Percentiles rank a stretch among this genome's conserved stretches.
Evolutionary conservation across 805 yeast species (phyloP).

Genomic region (Ogataea zsoltii): DNA sequence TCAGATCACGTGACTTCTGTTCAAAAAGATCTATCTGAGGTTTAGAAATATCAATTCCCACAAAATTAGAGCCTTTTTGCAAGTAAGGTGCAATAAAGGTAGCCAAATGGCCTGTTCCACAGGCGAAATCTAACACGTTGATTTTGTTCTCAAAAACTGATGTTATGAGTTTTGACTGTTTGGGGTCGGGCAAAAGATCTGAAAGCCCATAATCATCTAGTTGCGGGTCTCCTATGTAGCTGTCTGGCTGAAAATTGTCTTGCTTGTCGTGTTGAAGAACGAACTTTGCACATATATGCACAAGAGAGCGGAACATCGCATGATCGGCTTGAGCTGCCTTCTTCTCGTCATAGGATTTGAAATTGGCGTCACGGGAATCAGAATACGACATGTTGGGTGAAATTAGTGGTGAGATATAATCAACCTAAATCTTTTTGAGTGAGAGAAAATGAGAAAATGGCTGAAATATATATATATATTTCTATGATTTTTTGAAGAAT

Average conservation of each 20-base stretch:
- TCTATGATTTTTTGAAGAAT: too few species aligned
- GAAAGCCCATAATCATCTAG: conserved; percentile 5
- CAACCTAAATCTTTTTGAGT: too few species aligned
- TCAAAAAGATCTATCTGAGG: conserved; percentile 17
- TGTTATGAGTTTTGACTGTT: not conserved
- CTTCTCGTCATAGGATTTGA: conserved; percentile 7
- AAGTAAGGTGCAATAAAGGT: conserved; percentile 35
- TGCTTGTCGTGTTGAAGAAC: conserved; percentile 11
- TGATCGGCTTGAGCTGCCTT: conserved; percentile 12
- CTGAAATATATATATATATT: too few species aligned
- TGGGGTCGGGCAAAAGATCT: conserved; percentile 3
- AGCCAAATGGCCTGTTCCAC: conserved; percentile 43
- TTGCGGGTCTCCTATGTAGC: conserved; percentile 4
- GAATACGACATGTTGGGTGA: conserved; percentile 12
- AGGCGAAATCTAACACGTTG: conserved; percentile 41
- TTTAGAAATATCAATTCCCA: conserved; percentile 41
- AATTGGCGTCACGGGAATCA: conserved; percentile 15
- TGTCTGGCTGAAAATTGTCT: not conserved
- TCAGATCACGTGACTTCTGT: conserved; percentile 23
- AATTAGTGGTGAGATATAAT: not conserved
- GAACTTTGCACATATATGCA: conserved; percentile 8
- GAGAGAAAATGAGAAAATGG: too few species aligned
- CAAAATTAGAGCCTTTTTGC: conserved; percentile 22
- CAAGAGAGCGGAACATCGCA: conserved; percentile 7
- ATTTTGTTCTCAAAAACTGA: conserved; percentile 13